Evolutionary conservation across 208 protist species (phyloP).

Genomic region (Trypanosoma platydactyli): DNA sequence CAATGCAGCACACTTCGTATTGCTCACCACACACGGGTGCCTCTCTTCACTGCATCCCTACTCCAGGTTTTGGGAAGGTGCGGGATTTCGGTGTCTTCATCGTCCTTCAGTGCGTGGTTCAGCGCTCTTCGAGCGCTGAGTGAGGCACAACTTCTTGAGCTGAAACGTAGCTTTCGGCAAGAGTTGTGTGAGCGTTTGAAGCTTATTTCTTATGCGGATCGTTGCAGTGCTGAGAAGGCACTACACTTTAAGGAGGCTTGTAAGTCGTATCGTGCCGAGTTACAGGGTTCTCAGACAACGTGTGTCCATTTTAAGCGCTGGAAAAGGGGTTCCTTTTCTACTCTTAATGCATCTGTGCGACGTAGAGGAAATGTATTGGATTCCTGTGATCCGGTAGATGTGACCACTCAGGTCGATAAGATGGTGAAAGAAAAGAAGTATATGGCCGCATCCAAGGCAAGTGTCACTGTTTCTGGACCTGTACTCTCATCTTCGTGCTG

Average conservation of each 20-base stretch:
- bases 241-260: slow-evolving; percentile 6
- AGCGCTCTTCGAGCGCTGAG: background rate
- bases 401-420: background rate
- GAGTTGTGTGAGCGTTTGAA: background rate
- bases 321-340: no score
- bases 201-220: background rate
- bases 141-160: background rate
- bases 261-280: background rate
- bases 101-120: background rate
- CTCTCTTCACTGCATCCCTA: background rate
- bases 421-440: background rate
- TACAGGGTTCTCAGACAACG: background rate
- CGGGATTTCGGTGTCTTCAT: background rate
- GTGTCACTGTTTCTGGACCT: background rate
- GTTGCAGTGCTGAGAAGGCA: background rate
- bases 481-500: slow-evolving; percentile 2
- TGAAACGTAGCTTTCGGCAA: background rate
- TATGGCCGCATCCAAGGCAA: background rate
- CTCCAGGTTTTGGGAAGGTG: background rate
- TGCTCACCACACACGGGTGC: background rate
- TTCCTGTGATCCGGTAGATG: background rate
- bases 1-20: background rate
- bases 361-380: no score
- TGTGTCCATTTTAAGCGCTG: background rate
- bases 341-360: no score